Percentiles rank a stretch among this genome's conserved stretches.
phyloP scores from a whole-genome alignment of 805 yeast genomes.

The Candida dajiaensis region DNA sequence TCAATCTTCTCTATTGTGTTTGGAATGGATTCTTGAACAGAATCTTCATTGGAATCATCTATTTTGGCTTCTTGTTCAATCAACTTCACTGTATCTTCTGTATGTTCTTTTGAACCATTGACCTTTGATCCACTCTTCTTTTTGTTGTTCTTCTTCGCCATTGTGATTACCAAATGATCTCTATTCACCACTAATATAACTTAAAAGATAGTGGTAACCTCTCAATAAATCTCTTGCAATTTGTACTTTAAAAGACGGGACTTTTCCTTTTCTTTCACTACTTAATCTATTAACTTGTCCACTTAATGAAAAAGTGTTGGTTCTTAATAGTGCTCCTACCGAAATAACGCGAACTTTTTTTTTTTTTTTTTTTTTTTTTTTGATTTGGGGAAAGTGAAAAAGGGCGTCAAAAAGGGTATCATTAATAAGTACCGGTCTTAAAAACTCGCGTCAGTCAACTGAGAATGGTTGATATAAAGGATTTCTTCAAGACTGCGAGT shows the following conservation, averaged over 20 bases:
- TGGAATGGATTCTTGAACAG: constrained; percentile 6
- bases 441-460: not conserved
- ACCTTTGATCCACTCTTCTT: constrained; percentile 3
- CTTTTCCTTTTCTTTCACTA: too few species aligned
- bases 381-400: not conserved
- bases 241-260: too few species aligned
- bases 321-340: not conserved
- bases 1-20: not conserved
- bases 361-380: too few species aligned
- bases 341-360: too few species aligned
- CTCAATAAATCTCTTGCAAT: too few species aligned
- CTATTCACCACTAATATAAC: not conserved
- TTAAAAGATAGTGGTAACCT: not conserved
- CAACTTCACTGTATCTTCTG: constrained; percentile 1
- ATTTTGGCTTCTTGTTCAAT: constrained; percentile 1
- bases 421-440: not conserved
- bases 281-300: not conserved
- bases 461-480: constrained; percentile 31
- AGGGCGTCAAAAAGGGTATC: too few species aligned
- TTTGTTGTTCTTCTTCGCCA: constrained; percentile 18
- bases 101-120: not conserved
- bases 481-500: constrained; percentile 28
- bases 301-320: too few species aligned
- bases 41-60: not conserved
- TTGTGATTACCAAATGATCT: not conserved